Evolutionary conservation across 257 asterid species (phyloP).

Genomic region (Penstemon eatonii): DNA sequence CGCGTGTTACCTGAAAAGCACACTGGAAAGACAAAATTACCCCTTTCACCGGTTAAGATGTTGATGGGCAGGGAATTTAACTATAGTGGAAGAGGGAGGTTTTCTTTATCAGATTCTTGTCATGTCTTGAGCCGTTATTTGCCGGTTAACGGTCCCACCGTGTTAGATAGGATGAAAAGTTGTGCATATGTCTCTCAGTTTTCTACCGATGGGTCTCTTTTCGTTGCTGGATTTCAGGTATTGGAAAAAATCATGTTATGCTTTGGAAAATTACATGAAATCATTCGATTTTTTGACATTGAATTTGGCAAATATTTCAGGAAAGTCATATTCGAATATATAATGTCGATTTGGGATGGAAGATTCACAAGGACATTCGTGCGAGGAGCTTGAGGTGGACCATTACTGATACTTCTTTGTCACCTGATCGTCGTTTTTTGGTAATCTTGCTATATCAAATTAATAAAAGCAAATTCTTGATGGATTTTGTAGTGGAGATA

Average conservation of each 20-base stretch:
- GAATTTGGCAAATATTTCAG: constrained; percentile 35
- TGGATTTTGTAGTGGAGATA: constrained; percentile 1
- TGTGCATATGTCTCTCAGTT: constrained; percentile 79
- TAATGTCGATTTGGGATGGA: constrained; percentile 80
- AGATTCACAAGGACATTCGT: constrained; percentile 71
- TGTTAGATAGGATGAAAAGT: constrained; percentile 63
- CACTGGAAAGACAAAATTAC: constrained; percentile 39
- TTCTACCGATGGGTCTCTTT: constrained; percentile 85
- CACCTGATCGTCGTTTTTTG: constrained; percentile 85
- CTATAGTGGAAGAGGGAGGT: constrained; percentile 76
- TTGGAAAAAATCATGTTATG: constrained; percentile 11
- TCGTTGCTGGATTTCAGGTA: constrained; percentile 95
- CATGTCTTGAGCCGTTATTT: constrained; percentile 76
- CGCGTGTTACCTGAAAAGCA: constrained; percentile 29
- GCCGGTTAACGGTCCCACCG: constrained; percentile 62
- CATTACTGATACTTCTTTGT: constrained; percentile 86
- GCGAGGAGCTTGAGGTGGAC: constrained; percentile 94
- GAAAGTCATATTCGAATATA: constrained; percentile 83
- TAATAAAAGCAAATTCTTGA: background rate
- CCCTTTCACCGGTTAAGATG: constrained; percentile 80
- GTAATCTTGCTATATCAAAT: constrained; percentile 44
- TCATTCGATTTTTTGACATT: constrained; percentile 10
- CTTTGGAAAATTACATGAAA: background rate
- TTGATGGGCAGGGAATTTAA: constrained; percentile 77
- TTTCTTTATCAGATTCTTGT: constrained; percentile 73